These are phyloP conservation scores for Termitomyces sp. DNA, from an alignment of 768 basidiomycete species.

Conservation along the genomic window DNA sequence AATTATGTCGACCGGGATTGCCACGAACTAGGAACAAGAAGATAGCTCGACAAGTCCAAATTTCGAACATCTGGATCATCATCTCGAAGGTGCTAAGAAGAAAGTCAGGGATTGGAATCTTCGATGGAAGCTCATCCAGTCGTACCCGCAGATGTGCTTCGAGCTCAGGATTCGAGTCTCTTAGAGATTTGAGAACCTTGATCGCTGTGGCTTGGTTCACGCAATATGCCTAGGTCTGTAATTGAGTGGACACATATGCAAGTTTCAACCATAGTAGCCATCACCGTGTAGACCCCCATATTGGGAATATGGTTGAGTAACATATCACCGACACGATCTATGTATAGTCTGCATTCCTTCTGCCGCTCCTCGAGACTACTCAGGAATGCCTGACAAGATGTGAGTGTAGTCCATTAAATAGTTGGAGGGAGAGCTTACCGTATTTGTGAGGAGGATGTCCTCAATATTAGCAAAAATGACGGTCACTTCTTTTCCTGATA, in stretches of 20 bases:
- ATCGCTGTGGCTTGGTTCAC: slow-evolving; percentile 82
- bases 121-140: background rate
- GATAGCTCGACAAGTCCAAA: slow-evolving; percentile 85
- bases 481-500: slow-evolving; percentile 73
- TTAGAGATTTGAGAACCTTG: slow-evolving; percentile 69
- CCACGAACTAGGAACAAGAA: slow-evolving; percentile 82
- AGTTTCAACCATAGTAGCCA: slow-evolving; percentile 12
- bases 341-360: slow-evolving; percentile 85
- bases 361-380: slow-evolving; percentile 91
- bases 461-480: slow-evolving; percentile 93
- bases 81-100: slow-evolving; percentile 63
- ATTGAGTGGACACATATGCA: background rate
- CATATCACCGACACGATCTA: slow-evolving; percentile 87
- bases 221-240: slow-evolving; percentile 72
- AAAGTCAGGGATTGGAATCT: background rate
- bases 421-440: slow-evolving; percentile 39
- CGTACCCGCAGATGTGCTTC: slow-evolving; percentile 65
- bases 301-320: slow-evolving; percentile 69
- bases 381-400: slow-evolving; percentile 58
- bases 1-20: background rate
- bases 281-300: slow-evolving; percentile 79
- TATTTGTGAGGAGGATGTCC: slow-evolving; percentile 87
- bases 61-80: slow-evolving; percentile 76
- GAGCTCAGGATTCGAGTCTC: slow-evolving; percentile 65
- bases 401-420: background rate